Evolutionary conservation across 176 grass and related monocot genomes (phyloP), one percentile per base, ranked within the genome.

Genomic region (Oryza glaberrima): DNA sequence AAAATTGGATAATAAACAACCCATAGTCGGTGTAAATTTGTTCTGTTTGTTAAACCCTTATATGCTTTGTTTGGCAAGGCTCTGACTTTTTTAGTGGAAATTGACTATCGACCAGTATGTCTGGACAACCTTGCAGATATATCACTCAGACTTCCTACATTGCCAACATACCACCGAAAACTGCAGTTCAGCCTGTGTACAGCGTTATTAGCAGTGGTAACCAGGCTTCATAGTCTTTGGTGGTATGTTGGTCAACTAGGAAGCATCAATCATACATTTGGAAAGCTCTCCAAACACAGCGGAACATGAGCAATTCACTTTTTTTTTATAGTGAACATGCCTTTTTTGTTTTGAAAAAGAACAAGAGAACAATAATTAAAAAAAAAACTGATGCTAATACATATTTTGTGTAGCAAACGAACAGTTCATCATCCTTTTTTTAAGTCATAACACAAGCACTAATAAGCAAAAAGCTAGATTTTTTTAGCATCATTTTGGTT

Each of bases 211-310:
- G 41, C 23, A 17, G 7, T 12, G 14, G n/a, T 28, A 82, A 72
- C 54, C 5, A 16, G 34, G 14, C 38, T 61, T 35, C 38, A 12
- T 3, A 36, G 34, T 20, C 5, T 8, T 38, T 35, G 26, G 35
- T 76, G 9, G 13, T 82, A 61, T 26, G 8, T 63, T 70, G 38
- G 60, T 7, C n/a, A 77, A 52, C 22, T 16, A 7, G 74, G 11
- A 68, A 79, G 36, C 52, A 58, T 67, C 16, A 20, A 36, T 51
- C 20, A 28, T 60, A 26, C 35, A 78, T 58, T 58, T 58, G 52
- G 52, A 74, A 80, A 15, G 11, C n/a, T 84, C 63, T 80, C 25
- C 11, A 69, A 48, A 79, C 69, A 88, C 5, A 30, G 40, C 30
- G 61, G 73, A 60, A 61, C 40, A 63, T 61, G 17, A 6, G 22